Percentiles rank a stretch among this genome's conserved stretches.
phyloP scores from a whole-genome alignment of 768 basidiomycete species.

The Mycena belliarum region DNA sequence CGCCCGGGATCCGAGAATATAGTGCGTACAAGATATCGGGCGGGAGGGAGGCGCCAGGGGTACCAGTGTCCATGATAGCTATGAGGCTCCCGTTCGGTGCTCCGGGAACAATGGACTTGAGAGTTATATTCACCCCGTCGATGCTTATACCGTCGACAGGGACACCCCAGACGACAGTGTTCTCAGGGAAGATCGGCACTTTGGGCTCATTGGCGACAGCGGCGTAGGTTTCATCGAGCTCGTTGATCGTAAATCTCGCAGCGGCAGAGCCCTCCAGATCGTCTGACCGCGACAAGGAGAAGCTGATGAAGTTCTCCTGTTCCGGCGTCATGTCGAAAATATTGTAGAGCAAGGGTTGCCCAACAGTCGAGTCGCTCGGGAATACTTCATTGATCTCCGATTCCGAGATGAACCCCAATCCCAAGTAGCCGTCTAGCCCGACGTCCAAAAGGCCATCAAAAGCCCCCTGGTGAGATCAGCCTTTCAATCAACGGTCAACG shows the following conservation, averaged over 20 bases:
- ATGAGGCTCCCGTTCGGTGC: background rate
- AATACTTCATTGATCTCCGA: background rate
- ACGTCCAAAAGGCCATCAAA: background rate
- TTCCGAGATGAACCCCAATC: background rate
- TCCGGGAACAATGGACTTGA: background rate
- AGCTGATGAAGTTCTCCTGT: background rate
- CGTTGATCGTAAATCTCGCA: background rate
- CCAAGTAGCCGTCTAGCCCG: background rate
- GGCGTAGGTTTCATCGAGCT: background rate
- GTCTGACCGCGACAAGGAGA: background rate
- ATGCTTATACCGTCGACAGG: background rate
- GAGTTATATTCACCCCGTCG: background rate
- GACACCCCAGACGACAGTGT: background rate
- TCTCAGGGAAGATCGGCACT: background rate
- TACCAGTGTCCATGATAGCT: background rate
- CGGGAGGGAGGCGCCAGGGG: background rate
- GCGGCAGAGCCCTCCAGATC: background rate
- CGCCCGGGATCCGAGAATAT: background rate
- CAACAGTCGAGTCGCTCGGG: background rate
- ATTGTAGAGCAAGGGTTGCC: background rate
- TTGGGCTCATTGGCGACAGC: background rate
- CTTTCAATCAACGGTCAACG: background rate
- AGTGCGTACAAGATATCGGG: background rate
- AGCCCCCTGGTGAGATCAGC: background rate
- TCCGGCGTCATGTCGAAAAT: background rate